Percentiles rank a stretch among this genome's conserved stretches.
phyloP scores from a whole-genome alignment of 345 rosid species.

The Angophora floribunda region DNA sequence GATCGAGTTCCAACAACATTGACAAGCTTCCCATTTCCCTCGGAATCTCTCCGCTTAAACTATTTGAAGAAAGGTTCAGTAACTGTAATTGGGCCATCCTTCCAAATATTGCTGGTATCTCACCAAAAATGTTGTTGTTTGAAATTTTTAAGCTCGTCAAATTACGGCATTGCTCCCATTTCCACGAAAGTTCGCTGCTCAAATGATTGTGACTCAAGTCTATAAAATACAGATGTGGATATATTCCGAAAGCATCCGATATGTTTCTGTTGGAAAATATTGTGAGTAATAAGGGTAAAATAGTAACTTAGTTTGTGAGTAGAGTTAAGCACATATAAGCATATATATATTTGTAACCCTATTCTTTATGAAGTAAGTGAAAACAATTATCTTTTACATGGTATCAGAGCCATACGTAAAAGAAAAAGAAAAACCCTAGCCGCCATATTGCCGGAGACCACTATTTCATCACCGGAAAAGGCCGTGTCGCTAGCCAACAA shows the following conservation, averaged over 20 bases:
- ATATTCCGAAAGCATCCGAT: not conserved
- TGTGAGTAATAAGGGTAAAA: no score
- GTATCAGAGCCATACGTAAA: no score
- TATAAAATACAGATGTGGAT: not conserved
- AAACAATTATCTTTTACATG: no score
- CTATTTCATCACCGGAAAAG: no score
- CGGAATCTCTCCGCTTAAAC: not conserved
- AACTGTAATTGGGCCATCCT: not conserved
- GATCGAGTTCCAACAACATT: not conserved
- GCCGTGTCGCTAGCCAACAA: no score
- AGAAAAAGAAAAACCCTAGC: no score
- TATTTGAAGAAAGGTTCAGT: not conserved
- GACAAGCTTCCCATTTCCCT: not conserved
- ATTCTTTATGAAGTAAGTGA: no score
- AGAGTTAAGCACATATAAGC: no score
- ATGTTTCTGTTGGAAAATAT: no score
- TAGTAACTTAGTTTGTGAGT: no score
- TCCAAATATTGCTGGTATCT: fast-evolving
- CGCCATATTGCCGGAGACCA: no score
- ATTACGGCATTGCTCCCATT: not conserved
- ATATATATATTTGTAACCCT: no score
- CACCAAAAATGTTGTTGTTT: not conserved
- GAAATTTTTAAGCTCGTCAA: not conserved
- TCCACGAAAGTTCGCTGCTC: not conserved
- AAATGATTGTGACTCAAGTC: not conserved